Evolutionary conservation across 2,329 filamentous ascomycete species (phyloP).

Genomic region (Diaporthe aspalathi): DNA sequence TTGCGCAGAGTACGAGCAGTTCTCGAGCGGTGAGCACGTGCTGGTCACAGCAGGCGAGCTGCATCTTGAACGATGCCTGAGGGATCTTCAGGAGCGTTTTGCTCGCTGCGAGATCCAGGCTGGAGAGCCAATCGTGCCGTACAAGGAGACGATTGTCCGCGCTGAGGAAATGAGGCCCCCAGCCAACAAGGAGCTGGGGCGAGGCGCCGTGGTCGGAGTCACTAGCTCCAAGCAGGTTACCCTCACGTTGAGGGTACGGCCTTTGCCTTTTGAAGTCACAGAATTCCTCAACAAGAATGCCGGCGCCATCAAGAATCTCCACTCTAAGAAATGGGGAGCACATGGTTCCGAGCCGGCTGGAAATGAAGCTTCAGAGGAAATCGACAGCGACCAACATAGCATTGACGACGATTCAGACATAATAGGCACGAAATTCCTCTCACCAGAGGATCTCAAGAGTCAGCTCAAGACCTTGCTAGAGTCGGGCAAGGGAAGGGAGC

Average conservation of each 20-base stretch:
- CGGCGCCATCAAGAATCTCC: slow-evolving; percentile 81
- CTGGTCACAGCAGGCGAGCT: slow-evolving; percentile 93
- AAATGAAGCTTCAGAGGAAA: slow-evolving; percentile 53
- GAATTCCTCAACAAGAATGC: slow-evolving; percentile 87
- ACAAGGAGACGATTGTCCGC: slow-evolving; percentile 89
- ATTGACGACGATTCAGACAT: slow-evolving; percentile 68
- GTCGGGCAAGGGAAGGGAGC: slow-evolving; percentile 77
- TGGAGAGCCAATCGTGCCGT: slow-evolving; percentile 94
- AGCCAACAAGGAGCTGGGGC: slow-evolving; percentile 84
- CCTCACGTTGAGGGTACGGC: slow-evolving; percentile 80
- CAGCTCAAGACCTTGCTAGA: slow-evolving; percentile 78
- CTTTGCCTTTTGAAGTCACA: slow-evolving; percentile 81
- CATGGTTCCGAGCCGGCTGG: slow-evolving; percentile 52
- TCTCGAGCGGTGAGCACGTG: slow-evolving; percentile 93
- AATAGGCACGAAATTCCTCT: slow-evolving; percentile 71
- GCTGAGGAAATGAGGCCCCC: slow-evolving; percentile 93
- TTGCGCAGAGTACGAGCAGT: slow-evolving; percentile 94
- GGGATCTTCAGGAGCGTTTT: slow-evolving; percentile 92
- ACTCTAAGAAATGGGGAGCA: slow-evolving; percentile 63
- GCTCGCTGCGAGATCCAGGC: slow-evolving; percentile 95
- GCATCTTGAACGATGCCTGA: slow-evolving; percentile 92
- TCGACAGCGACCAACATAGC: slow-evolving; percentile 50
- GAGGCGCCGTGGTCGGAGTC: slow-evolving; percentile 79
- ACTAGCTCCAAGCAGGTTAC: slow-evolving; percentile 90
- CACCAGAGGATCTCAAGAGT: slow-evolving; percentile 79